Evolutionary conservation across 805 yeast genomes (phyloP), one percentile per base, ranked within the genome.

Genomic region (Lipomyces yamadae): DNA sequence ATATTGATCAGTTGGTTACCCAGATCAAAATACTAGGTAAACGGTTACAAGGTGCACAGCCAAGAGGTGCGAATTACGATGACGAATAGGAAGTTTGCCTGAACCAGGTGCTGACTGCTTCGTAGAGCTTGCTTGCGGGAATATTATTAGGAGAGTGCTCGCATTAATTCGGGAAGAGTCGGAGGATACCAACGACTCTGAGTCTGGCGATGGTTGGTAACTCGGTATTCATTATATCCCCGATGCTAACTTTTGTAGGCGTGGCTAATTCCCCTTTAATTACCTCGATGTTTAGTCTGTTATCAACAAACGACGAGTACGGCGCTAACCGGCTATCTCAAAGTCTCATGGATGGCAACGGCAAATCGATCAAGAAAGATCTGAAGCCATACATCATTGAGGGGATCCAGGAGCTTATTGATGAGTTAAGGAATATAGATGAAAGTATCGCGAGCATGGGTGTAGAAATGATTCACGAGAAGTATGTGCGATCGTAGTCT

Each of bases 391-490:
- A 90, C 39, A 88, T 92, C 37, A 92, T 93, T 66, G 97, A 94
- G 78, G 97, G 96, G 4, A 93, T 95, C 68, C 88, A 92, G 75
- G 97, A 92, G 73, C 83, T 95, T 66, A 87, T 93, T 64, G 98
- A 95, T 78, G 99, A 95, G 78, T 90, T 95, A 63, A 84, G 89
- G 32, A 90, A 90, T 73, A 90, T 91, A 56, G 93, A 92, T 74
- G 98, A 94, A 73, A 94, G 94, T 65, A 88, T 95, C 53, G 97
- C 92, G 78, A 85, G 88, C 66, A 91, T 92, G 88, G 89, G 97
- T 18, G 89, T 89, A 48, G 99, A 95, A 75, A 83, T 95, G 81
- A 92, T 95, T 75, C 98, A 94, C 78, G 98, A 95, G 74, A 90
- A 92, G 71, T 68, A 59, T 8, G 75, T 95, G n/a, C 37, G 2